Evolutionary conservation across 2,329 filamentous ascomycete genomes (phyloP).

Genomic region (Xylaria sp.): DNA sequence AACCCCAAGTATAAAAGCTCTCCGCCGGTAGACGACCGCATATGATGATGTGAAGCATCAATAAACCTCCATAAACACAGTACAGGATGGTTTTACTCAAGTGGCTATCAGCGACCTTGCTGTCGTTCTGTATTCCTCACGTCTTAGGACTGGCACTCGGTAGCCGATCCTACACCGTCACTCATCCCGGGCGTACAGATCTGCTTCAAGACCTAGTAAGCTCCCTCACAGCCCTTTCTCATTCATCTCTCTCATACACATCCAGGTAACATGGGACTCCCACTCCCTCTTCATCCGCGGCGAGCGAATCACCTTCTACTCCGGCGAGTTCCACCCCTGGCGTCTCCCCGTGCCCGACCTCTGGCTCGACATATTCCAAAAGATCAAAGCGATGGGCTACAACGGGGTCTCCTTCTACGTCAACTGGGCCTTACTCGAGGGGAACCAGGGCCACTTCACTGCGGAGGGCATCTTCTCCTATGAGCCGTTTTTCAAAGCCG

Average conservation of each 20-base stretch:
- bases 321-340: conserved; percentile 68
- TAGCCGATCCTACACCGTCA: conserved; percentile 5
- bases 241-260: too few species aligned
- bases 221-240: too few species aligned
- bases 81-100: conserved; percentile 13
- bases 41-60: background rate
- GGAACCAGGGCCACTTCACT: conserved; percentile 62
- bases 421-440: conserved; percentile 73
- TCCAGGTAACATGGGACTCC: conserved; percentile 62
- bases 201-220: conserved; percentile 14
- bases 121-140: conserved; percentile 2
- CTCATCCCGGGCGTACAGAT: conserved; percentile 11
- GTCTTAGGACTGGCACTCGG: conserved; percentile 8
- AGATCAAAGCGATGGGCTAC: conserved; percentile 66
- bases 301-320: conserved; percentile 65
- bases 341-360: conserved; percentile 43
- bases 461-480: conserved; percentile 68
- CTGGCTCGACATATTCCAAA: conserved; percentile 71
- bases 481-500: conserved; percentile 49
- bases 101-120: background rate
- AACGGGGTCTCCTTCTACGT: conserved; percentile 75
- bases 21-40: background rate
- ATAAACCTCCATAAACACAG: background rate
- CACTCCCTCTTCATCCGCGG: conserved; percentile 65
- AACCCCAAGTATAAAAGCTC: too few species aligned